These are phyloP conservation scores for Stagonosporopsis chrysanthemi DNA, from an alignment of 2,329 filamentous ascomycete species.

Conservation along the genomic window DNA sequence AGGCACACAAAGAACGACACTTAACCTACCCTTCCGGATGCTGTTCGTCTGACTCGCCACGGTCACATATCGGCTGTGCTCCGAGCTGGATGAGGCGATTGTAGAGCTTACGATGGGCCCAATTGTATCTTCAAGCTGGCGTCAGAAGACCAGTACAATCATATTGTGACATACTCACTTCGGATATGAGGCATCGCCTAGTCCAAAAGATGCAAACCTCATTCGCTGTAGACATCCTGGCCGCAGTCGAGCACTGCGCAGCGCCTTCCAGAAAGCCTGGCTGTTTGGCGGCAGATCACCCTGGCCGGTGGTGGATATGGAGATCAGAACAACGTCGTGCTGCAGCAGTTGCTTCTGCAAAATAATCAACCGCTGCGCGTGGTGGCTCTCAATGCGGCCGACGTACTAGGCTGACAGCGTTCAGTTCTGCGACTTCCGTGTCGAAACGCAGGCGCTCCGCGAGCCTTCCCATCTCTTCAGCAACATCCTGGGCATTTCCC, in stretches of 20 bases:
- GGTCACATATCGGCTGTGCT: slow-evolving; percentile 75
- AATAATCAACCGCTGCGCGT: slow-evolving; percentile 12
- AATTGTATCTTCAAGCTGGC: slow-evolving; percentile 74
- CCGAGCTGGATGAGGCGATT: slow-evolving; percentile 86
- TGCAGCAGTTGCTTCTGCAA: slow-evolving; percentile 54
- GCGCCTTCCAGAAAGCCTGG: slow-evolving; percentile 80
- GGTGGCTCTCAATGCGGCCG: slow-evolving; percentile 6
- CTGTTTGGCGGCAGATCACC: slow-evolving; percentile 90
- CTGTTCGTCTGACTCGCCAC: slow-evolving; percentile 91
- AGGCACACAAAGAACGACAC: not conserved
- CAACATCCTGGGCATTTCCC: slow-evolving; percentile 90
- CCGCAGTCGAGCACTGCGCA: slow-evolving; percentile 80
- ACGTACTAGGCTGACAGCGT: slow-evolving; percentile 77
- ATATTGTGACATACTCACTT: slow-evolving; percentile 65
- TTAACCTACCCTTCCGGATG: slow-evolving; percentile 83
- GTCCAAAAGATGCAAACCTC: slow-evolving; percentile 83
- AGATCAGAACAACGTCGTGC: slow-evolving; percentile 72
- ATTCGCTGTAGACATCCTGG: slow-evolving; percentile 72
- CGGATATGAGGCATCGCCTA: slow-evolving; percentile 93
- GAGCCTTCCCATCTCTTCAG: slow-evolving; percentile 79
- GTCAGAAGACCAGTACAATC: slow-evolving; percentile 16
- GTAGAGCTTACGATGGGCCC: slow-evolving; percentile 86
- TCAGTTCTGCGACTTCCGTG: slow-evolving; percentile 77
- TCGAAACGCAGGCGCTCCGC: slow-evolving; percentile 80
- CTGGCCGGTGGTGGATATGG: slow-evolving; percentile 91